Evolutionary conservation across 805 yeast species (phyloP), one percentile per base, ranked within the genome.

Genomic region (Hanseniaspora pseudoguilliermondii): DNA sequence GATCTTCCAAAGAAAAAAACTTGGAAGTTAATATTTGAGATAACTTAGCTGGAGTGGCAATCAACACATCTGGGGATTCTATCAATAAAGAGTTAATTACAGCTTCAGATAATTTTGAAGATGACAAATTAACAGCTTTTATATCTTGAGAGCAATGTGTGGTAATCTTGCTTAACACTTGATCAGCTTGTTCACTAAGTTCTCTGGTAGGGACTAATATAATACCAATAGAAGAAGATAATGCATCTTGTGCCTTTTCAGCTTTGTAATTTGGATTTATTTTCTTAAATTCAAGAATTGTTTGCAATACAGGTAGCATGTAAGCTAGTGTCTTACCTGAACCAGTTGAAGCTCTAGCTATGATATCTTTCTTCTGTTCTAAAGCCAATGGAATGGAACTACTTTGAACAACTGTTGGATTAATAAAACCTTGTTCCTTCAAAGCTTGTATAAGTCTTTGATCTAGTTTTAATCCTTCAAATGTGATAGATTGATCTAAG

Each of bases 311-410:
- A 7, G 98, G 98, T 49, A 91, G 77, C 60, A 84, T 71, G 66
- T 91, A 91, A 1, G 97, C 95, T 11, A 87, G 86, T 0, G 97
- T 91, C 69, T 91, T 91, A 60, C 97, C 97, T 9, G 96, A 85
- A 4, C 98, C 98, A 0, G 98, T 91, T 27, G 87, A 81, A 7
- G 97, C 96, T 66, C 86, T 83, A 40, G 97, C 97, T 48, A 91
- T 84, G 60, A 91, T 84, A 67, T 91, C 97, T 71, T 89, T 83
- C 65, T 84, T 86, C 61, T 91, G 93, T 60, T 87, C 85, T 54
- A 93, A 71, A 0, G 98, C 96, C 50, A 93, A 72, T 44, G 95
- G 96, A 58, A 93, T 87, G n/a, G 96, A 85, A 65, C 82, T 83
- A 9, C 95, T 78, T 71, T 93, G 98, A 55, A 93, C 84, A 57